Percentiles rank a stretch among this genome's conserved stretches.
Evolutionary conservation across 108 stramenopile species (phyloP).

Genomic region (Tribonema minus): DNA sequence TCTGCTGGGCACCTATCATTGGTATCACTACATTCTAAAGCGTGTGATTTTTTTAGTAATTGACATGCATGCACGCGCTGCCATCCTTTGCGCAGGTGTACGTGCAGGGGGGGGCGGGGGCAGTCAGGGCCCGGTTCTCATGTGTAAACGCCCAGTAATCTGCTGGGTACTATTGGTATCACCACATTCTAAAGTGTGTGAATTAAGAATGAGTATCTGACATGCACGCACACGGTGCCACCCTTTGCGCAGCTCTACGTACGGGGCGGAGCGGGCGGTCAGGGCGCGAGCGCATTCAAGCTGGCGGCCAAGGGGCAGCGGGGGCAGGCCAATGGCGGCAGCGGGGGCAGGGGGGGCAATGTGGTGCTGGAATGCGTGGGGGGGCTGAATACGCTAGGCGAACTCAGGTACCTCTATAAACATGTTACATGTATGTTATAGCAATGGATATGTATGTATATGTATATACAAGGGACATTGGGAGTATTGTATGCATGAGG

Average conservation of each 20-base stretch:
- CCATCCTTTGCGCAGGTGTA: background rate
- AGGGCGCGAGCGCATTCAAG: slow-evolving; percentile 17
- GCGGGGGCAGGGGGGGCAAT: no score
- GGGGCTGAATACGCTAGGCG: background rate
- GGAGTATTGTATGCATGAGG: no score
- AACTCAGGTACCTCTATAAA: no score
- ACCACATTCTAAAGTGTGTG: background rate
- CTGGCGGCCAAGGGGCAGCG: slow-evolving; percentile 15
- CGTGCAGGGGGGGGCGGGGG: background rate
- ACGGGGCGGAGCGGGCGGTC: slow-evolving; percentile 7
- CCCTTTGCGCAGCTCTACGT: slow-evolving; percentile 18
- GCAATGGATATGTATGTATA: no score
- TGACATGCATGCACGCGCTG: background rate
- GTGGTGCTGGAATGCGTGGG: background rate
- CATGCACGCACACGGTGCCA: no score
- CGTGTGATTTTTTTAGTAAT: background rate
- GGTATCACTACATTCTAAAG: background rate
- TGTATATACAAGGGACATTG: no score
- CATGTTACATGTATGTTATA: no score
- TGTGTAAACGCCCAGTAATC: background rate
- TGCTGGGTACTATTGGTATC: background rate
- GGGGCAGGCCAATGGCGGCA: slow-evolving; percentile 22
- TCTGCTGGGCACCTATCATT: no score
- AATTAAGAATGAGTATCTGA: background rate
- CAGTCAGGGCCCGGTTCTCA: background rate